phyloP scores from a whole-genome alignment of 2,329 filamentous ascomycete species.

The Xylariales sp. region DNA sequence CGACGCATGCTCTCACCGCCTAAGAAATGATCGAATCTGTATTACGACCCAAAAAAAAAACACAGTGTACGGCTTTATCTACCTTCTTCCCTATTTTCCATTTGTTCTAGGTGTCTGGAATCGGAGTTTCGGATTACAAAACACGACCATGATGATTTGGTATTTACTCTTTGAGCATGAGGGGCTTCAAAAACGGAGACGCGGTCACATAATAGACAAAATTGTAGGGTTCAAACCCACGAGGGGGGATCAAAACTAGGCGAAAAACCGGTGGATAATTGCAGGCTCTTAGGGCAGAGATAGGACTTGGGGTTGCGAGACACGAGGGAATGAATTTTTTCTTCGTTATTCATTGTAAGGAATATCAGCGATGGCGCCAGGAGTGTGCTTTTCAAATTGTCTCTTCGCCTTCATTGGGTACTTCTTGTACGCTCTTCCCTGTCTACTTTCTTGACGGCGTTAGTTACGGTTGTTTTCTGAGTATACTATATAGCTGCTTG shows the following conservation, averaged over 20 bases:
- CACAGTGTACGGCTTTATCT: slow-evolving; percentile 13
- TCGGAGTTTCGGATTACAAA: slow-evolving; percentile 4
- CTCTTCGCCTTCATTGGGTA: neutral
- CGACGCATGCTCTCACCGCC: slow-evolving; percentile 1
- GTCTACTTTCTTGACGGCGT: neutral
- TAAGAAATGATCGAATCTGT: slow-evolving; percentile 10
- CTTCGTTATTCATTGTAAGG: neutral
- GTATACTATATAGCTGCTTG: neutral
- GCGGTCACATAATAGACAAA: slow-evolving; percentile 1
- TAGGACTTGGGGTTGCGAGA: slow-evolving; percentile 10
- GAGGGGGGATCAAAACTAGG: neutral
- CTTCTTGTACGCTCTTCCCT: neutral
- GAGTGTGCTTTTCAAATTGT: neutral
- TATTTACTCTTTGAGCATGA: slow-evolving; percentile 6
- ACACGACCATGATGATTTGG: neutral
- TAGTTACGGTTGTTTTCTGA: neutral
- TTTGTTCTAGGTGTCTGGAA: neutral
- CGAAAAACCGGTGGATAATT: neutral
- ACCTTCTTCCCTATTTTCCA: neutral
- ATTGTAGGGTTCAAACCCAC: slow-evolving; percentile 3
- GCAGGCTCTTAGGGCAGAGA: neutral
- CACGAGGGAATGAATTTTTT: slow-evolving; percentile 4
- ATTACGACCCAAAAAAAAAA: slow-evolving; percentile 16
- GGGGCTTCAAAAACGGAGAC: neutral
- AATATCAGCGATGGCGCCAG: slow-evolving; percentile 2